These are phyloP conservation scores for Suhomyces canberraensis DNA, from an alignment of 805 yeast genomes.

Conservation along the genomic window DNA sequence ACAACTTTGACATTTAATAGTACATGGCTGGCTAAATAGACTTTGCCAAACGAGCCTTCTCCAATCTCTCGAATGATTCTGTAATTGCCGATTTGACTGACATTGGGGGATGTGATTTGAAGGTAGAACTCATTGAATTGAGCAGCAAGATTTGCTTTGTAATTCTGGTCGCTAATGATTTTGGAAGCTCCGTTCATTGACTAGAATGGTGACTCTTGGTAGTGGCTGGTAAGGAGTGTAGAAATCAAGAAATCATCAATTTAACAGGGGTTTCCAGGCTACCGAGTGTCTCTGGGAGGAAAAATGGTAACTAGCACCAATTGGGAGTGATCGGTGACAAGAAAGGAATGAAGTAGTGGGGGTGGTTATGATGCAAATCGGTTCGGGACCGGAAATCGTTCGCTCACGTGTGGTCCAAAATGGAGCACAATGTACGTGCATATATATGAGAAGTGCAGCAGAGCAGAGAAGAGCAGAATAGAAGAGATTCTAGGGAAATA, in stretches of 20 bases:
- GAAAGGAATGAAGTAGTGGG: too few species aligned
- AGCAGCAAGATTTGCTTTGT: conserved; percentile 54
- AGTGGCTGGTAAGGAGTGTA: not conserved
- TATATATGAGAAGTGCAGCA: too few species aligned
- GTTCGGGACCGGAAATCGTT: too few species aligned
- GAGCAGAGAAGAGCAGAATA: too few species aligned
- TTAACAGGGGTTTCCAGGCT: too few species aligned
- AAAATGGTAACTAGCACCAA: too few species aligned
- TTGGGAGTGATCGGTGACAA: too few species aligned
- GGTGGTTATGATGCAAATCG: not conserved
- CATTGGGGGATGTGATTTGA: conserved; percentile 42
- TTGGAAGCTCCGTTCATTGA: conserved; percentile 17
- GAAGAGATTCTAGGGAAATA: too few species aligned
- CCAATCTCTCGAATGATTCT: conserved; percentile 72
- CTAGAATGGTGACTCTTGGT: not conserved
- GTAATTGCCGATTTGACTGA: conserved; percentile 78
- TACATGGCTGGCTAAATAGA: conserved; percentile 77
- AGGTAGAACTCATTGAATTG: conserved; percentile 59
- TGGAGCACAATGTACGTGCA: not conserved
- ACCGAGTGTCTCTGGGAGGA: too few species aligned
- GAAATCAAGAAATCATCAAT: too few species aligned
- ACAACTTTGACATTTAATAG: conserved; percentile 75
- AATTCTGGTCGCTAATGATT: conserved; percentile 32
- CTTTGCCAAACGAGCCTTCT: conserved; percentile 91
- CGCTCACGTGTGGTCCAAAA: not conserved